These are phyloP conservation scores for Trichoderma sp. DNA, from an alignment of 2,329 filamentous ascomycete species.

Conservation along the genomic window DNA sequence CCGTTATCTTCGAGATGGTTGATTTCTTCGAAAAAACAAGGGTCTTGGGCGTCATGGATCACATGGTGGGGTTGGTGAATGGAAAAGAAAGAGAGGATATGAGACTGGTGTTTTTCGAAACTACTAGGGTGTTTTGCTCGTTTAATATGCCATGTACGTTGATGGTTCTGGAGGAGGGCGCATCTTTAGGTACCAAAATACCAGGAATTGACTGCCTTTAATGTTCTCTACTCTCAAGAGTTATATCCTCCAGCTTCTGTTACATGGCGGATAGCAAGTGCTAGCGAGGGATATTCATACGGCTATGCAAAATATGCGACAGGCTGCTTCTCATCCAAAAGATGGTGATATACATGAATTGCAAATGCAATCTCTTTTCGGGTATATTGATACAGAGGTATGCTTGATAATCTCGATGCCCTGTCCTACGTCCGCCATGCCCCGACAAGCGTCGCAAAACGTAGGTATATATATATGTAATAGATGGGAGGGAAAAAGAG, in stretches of 20 bases:
- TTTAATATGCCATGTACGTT: too few species aligned
- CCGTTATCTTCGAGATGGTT: background rate
- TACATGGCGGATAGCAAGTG: too few species aligned
- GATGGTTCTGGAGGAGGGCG: too few species aligned
- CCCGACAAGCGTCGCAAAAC: background rate
- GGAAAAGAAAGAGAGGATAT: background rate
- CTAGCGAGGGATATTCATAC: too few species aligned
- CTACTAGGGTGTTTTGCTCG: too few species aligned
- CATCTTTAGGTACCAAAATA: too few species aligned
- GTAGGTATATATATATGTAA: background rate
- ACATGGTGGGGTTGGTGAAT: background rate
- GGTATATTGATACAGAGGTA: conserved; percentile 28
- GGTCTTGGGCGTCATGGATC: conserved; percentile 11
- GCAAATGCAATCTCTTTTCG: conserved; percentile 6
- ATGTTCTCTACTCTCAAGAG: too few species aligned
- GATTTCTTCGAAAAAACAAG: background rate
- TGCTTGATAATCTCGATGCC: background rate
- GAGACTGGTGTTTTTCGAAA: background rate
- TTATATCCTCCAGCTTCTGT: too few species aligned
- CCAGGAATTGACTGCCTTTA: too few species aligned
- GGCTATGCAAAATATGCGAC: too few species aligned
- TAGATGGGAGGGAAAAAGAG: background rate
- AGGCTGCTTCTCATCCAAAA: background rate
- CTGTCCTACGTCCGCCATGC: conserved; percentile 11
- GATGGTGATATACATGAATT: background rate